Conservation (phyloP, 192 early-diverging fungal genomes). For the Oehlia diaphana region DNA sequence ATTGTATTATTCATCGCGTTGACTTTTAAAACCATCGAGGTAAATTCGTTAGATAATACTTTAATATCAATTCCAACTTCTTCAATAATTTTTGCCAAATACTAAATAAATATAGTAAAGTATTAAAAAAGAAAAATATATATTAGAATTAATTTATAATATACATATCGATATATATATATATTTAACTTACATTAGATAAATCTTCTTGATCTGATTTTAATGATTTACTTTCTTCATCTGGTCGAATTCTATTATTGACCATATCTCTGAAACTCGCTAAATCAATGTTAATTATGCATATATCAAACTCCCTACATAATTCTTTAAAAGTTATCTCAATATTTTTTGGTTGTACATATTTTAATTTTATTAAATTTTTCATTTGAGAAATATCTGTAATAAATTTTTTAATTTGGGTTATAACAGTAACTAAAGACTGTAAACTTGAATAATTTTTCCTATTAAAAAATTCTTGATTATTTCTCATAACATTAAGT, state of each 20-base stretch:
- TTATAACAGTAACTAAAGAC: background rate
- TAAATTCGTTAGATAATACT: background rate
- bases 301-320: background rate
- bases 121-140: too few relatives aligned
- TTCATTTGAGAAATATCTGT: background rate
- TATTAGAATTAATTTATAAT: too few relatives aligned
- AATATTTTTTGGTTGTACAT: background rate
- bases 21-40: background rate
- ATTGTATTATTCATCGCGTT: background rate
- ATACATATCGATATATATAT: too few relatives aligned
- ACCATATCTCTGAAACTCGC: too few relatives aligned
- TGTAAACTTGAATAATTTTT: background rate
- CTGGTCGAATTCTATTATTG: too few relatives aligned
- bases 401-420: background rate
- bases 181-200: too few relatives aligned
- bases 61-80: background rate
- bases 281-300: too few relatives aligned
- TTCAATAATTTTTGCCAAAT: background rate
- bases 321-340: background rate
- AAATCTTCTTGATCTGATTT: too few relatives aligned
- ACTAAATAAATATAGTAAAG: background rate
- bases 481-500: background rate
- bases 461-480: background rate
- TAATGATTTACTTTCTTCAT: too few relatives aligned
- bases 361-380: background rate